These are phyloP conservation scores for Aspergillus incahuasiensis DNA, from an alignment of 495 filamentous ascomycete species.

Conservation along the genomic window DNA sequence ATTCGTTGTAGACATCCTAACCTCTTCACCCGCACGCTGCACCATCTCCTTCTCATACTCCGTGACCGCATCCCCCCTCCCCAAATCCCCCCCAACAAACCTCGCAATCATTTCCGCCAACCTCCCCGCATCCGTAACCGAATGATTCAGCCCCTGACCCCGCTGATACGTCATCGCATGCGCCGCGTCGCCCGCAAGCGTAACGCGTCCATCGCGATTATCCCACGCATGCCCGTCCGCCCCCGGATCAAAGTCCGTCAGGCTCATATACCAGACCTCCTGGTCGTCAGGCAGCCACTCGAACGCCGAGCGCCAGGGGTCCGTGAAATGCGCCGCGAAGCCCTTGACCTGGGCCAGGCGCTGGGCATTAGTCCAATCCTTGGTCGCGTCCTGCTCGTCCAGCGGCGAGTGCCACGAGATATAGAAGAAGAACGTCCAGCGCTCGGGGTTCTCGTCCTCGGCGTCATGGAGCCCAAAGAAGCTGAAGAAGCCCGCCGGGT, in stretches of 20 bases:
- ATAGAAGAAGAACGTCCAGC: constrained; percentile 39
- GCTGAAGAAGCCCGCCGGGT: constrained; percentile 15
- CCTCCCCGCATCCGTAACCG: constrained; percentile 42
- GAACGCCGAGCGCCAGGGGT: constrained; percentile 20
- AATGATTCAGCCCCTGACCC: constrained; percentile 48
- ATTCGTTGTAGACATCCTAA: constrained; percentile 34
- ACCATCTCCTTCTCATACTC: constrained; percentile 49
- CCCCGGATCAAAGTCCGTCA: constrained; percentile 22
- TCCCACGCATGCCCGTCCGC: constrained; percentile 23
- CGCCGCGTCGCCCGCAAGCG: constrained; percentile 48
- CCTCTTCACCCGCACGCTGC: constrained; percentile 41
- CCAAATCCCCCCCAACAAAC: constrained; percentile 11
- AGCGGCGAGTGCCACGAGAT: constrained; percentile 28
- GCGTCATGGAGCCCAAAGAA: constrained; percentile 35
- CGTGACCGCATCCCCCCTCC: constrained; percentile 21
- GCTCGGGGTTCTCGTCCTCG: constrained; percentile 35
- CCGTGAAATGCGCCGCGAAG: constrained; percentile 11
- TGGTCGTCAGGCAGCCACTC: constrained; percentile 21
- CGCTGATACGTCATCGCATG: constrained; percentile 48
- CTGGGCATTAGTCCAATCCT: constrained; percentile 14
- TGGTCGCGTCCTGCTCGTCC: constrained; percentile 27
- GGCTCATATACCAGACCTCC: constrained; percentile 26
- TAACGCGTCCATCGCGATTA: constrained; percentile 36
- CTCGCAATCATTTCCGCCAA: constrained; percentile 31
- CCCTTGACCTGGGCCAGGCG: constrained; percentile 22